Evolutionary conservation across 306 rosid species (phyloP).

Genomic region (Casuarina equisetifolia): DNA sequence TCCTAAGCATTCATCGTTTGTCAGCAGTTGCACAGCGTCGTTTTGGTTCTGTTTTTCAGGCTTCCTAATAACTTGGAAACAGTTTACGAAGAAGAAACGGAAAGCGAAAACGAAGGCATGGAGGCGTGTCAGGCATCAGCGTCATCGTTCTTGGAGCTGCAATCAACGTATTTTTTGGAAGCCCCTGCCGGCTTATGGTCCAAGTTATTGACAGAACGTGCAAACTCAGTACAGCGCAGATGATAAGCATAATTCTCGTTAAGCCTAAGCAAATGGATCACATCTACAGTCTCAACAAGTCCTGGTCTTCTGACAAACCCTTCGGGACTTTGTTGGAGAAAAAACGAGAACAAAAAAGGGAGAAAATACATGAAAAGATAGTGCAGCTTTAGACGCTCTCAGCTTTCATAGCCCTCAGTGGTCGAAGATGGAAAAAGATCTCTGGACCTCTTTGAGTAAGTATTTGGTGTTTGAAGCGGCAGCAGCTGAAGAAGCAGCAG

Average conservation of each 20-base stretch:
- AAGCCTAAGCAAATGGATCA: not conserved
- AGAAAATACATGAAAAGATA: not conserved
- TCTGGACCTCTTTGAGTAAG: constrained; percentile 32
- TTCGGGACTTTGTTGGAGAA: not conserved
- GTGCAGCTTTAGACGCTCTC: not conserved
- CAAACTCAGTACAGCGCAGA: not conserved
- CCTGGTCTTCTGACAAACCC: not conserved
- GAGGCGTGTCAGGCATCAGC: no score
- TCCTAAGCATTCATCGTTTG: no score
- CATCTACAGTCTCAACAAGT: not conserved
- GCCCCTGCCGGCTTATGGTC: no score
- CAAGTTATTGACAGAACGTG: not conserved
- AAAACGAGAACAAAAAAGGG: not conserved
- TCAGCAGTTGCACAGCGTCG: no score
- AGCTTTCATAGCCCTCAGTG: constrained; percentile 7
- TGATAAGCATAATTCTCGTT: not conserved
- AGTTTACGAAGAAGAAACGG: no score
- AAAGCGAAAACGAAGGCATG: no score
- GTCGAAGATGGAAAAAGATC: constrained; percentile 31
- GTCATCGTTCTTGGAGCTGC: no score
- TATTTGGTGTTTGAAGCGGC: constrained; percentile 14
- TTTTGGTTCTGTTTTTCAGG: no score
- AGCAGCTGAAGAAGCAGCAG: constrained; percentile 19
- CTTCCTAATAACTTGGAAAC: no score
- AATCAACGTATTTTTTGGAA: no score